Conservation (phyloP, 495 filamentous ascomycete genomes). For the Filosporella fistucella region DNA sequence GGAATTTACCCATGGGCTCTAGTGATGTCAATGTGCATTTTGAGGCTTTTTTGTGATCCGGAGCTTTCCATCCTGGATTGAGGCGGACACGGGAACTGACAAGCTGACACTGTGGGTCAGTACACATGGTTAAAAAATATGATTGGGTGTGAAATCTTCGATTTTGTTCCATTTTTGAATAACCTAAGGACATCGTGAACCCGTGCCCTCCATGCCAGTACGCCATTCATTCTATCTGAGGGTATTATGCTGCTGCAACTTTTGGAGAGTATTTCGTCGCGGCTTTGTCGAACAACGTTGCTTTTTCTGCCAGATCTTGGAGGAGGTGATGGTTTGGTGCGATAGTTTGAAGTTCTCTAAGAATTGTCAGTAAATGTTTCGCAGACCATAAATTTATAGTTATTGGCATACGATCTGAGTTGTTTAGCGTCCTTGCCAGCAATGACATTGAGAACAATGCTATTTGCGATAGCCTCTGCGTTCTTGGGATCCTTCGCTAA, state of each 20-base stretch:
- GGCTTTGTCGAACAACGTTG: slow-evolving; percentile 70
- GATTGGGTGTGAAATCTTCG: too few species aligned
- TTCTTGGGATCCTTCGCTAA: slow-evolving; percentile 67
- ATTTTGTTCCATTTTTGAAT: too few species aligned
- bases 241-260: slow-evolving; percentile 31
- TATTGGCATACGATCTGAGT: slow-evolving; percentile 47
- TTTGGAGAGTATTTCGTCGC: slow-evolving; percentile 74
- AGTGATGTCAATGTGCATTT: too few species aligned
- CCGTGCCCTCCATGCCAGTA: slow-evolving; percentile 9
- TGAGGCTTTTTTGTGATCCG: too few species aligned
- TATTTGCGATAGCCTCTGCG: slow-evolving; percentile 72
- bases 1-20: too few species aligned
- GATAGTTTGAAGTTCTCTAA: slow-evolving; percentile 51
- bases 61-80: too few species aligned
- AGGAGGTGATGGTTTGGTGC: slow-evolving; percentile 63
- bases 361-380: slow-evolving; percentile 16
- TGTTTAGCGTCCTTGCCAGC: slow-evolving; percentile 64
- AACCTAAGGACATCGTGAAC: too few species aligned
- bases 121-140: too few species aligned
- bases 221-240: slow-evolving; percentile 13
- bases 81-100: too few species aligned
- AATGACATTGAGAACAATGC: slow-evolving; percentile 71
- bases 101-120: too few species aligned
- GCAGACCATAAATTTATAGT: neutral
- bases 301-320: slow-evolving; percentile 70